phyloP scores from a whole-genome alignment of 768 basidiomycete genomes.

The Lyophyllum shimeji region DNA sequence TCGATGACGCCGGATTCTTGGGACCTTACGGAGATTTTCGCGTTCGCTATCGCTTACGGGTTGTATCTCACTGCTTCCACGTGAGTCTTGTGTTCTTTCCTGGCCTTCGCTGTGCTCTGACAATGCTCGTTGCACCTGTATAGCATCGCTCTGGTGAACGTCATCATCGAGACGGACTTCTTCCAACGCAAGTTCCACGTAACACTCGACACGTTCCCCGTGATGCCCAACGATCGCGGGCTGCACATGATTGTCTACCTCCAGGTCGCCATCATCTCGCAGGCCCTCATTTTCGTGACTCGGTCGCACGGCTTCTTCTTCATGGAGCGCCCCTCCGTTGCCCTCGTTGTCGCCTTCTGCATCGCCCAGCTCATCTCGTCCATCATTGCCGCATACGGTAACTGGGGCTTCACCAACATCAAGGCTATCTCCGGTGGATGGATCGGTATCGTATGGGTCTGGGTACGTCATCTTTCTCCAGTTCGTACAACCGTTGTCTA shows the following conservation, averaged over 20 bases:
- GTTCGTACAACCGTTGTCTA: conserved; percentile 7
- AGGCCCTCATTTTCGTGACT: conserved; percentile 95
- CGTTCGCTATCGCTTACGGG: conserved; percentile 94
- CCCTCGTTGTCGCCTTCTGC: conserved; percentile 88
- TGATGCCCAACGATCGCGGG: conserved; percentile 59
- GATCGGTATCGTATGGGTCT: conserved; percentile 98
- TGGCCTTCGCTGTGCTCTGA: conserved; percentile 6
- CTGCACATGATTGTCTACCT: conserved; percentile 92
- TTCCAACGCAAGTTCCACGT: conserved; percentile 90
- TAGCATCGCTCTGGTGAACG: conserved; percentile 75
- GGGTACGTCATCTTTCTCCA: conserved; percentile 54
- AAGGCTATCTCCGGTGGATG: conserved; percentile 81
- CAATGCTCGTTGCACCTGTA: not conserved
- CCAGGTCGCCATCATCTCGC: conserved; percentile 98
- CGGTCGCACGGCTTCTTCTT: conserved; percentile 96
- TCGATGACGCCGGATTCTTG: conserved; percentile 92
- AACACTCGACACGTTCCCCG: conserved; percentile 39
- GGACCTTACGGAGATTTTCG: conserved; percentile 96
- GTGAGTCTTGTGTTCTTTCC: conserved; percentile 43
- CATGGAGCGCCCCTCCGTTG: conserved; percentile 91
- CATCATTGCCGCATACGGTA: conserved; percentile 90
- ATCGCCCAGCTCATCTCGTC: conserved; percentile 92
- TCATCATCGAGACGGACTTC: conserved; percentile 85
- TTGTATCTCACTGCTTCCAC: conserved; percentile 91
- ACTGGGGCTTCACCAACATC: conserved; percentile 95